Percentiles rank a stretch among this genome's conserved stretches.
Evolutionary conservation across 495 filamentous ascomycete genomes (phyloP).

Genomic region (Lophiostoma macrostomum): DNA sequence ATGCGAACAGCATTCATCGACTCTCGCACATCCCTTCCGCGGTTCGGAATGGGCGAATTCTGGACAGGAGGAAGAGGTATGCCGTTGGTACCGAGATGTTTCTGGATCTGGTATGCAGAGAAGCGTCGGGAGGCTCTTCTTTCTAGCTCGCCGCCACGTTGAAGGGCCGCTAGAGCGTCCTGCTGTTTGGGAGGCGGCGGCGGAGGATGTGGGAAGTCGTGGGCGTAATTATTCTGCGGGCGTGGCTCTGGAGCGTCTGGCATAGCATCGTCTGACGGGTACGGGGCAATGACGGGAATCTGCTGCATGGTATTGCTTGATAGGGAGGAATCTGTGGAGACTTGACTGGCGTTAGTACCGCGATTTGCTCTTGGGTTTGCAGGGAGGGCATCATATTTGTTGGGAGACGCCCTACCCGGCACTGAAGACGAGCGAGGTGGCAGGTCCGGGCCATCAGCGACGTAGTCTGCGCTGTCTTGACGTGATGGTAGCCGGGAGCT

Average conservation of each 20-base stretch:
- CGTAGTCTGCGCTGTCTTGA: constrained; percentile 49
- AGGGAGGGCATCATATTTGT: constrained; percentile 34
- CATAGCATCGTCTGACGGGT: constrained; percentile 58
- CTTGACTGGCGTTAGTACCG: constrained; percentile 46
- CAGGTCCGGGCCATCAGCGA: constrained; percentile 45
- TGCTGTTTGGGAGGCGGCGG: constrained; percentile 74
- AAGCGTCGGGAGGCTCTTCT: constrained; percentile 88
- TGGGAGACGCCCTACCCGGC: constrained; percentile 36
- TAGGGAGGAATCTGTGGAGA: constrained; percentile 50
- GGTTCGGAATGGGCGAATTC: constrained; percentile 82
- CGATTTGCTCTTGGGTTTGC: constrained; percentile 43
- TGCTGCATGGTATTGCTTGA: constrained; percentile 69
- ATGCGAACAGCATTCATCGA: constrained; percentile 87
- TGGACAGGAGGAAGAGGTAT: constrained; percentile 82
- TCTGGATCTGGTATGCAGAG: constrained; percentile 92
- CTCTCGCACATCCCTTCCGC: constrained; percentile 82
- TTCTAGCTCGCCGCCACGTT: constrained; percentile 88
- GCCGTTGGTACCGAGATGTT: constrained; percentile 80
- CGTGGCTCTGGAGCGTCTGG: constrained; percentile 52
- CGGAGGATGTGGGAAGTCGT: constrained; percentile 38
- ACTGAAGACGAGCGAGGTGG: constrained; percentile 49
- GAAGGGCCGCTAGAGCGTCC: constrained; percentile 86
- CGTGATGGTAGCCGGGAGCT: constrained; percentile 44
- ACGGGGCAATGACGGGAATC: constrained; percentile 63
- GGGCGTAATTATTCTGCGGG: constrained; percentile 54